phyloP scores from a whole-genome alignment of 768 basidiomycete species.

The Lactarius vividus region DNA sequence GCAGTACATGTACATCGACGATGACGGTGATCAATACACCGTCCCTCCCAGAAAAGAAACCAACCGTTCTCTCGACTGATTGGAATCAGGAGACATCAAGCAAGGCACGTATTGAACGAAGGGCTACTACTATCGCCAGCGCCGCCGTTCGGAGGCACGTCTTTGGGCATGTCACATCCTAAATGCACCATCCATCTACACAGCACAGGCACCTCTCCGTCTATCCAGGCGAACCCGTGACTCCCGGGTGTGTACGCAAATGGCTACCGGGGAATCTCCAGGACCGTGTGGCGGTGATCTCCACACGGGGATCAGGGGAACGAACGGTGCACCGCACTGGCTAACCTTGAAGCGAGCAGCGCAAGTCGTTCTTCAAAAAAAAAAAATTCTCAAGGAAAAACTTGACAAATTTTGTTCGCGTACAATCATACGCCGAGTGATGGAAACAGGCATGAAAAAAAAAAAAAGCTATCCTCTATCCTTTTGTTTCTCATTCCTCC shows the following conservation, averaged over 20 bases:
- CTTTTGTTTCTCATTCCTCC: background rate
- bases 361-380: background rate
- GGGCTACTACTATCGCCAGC: background rate
- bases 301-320: background rate
- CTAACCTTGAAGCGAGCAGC: background rate
- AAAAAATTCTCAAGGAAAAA: background rate
- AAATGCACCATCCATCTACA: background rate
- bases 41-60: background rate
- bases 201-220: background rate
- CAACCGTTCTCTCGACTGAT: background rate
- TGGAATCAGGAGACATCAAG: background rate
- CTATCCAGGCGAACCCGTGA: background rate
- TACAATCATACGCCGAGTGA: background rate
- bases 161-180: background rate
- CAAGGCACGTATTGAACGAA: background rate
- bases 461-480: background rate
- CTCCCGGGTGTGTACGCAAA: background rate
- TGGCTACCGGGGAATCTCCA: background rate
- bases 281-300: background rate
- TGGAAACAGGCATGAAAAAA: background rate
- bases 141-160: background rate
- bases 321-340: background rate
- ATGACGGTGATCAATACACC: background rate
- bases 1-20: background rate
- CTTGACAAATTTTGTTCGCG: background rate